Evolutionary conservation across 163 green algal genomes (phyloP).

Genomic region (Prototheca cutis): DNA sequence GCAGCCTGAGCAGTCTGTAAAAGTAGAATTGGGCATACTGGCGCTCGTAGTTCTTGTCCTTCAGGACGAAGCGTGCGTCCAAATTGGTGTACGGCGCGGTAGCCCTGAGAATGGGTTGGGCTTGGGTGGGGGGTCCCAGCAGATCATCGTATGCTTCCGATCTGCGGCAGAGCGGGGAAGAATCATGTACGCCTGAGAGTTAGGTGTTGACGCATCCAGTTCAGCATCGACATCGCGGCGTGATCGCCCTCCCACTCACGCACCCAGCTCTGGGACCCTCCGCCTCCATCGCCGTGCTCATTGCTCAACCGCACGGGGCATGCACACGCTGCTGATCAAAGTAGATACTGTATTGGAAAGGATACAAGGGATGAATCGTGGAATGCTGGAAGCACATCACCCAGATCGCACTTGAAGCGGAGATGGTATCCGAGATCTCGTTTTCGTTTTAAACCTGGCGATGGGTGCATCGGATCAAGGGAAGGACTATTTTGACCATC

Average conservation of each 20-base stretch:
- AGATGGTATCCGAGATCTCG: too few species aligned
- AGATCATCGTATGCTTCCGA: constrained; percentile 17
- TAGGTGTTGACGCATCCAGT: background rate
- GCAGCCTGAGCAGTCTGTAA: constrained; percentile 60
- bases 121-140: background rate
- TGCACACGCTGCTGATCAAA: background rate
- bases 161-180: background rate
- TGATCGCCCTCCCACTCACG: background rate
- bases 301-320: background rate
- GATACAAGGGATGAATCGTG: too few species aligned
- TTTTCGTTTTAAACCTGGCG: too few species aligned
- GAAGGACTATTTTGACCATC: too few species aligned
- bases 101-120: constrained; percentile 1
- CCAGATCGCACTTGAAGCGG: too few species aligned
- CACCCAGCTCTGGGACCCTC: constrained; percentile 3
- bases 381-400: too few species aligned
- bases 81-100: constrained; percentile 2
- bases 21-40: constrained; percentile 96
- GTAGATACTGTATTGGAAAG: background rate
- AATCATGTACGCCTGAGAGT: too few species aligned
- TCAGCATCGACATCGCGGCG: too few species aligned
- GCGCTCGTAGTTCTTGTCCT: constrained; percentile 48
- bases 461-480: too few species aligned
- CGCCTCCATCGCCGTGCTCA: background rate
- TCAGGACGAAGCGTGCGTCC: constrained; percentile 45